Base-by-base conservation (phyloP, 2,329 filamentous ascomycete species). In the Botrytis porri region DNA sequence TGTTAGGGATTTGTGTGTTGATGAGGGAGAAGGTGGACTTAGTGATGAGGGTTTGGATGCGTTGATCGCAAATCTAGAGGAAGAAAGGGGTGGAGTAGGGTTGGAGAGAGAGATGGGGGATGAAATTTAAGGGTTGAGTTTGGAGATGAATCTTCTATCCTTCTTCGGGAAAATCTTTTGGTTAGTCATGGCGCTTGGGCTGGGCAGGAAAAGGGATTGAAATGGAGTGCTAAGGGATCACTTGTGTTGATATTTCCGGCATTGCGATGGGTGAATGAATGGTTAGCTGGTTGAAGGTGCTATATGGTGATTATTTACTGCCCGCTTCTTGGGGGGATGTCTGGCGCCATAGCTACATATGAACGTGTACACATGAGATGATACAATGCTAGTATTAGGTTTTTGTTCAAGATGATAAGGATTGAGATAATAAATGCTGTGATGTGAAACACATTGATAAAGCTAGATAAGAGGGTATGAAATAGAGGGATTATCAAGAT, bases 1-100 rank as follows among this genome's bases (percentile, higher is more conserved):
- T 51, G 70, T 72, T 9, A 76, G 75, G 41, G 77, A 74, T 41
- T 69, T 72, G 84, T 85, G 62, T 90, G 89, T 78, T 81, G 90
- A 69, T 87, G 51, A 43, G 10, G 69, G 69, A 12, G 45, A 64
- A 9, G 60, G 59, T 1, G 69, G 69, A 35, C 89, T 79, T 29
- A 77, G 78, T 72, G 77, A 79, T 70, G 75, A 79, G 60, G 78
- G 77, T 35, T 71, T 79, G 45, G 76, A 79, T 75, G 74, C 71
- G 29, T 63, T 79, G 43, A 74, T 79, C 41, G 75, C 77, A 60
- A 75, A 79, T 66, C 70, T 80, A 39, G 75, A 76, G 63, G 77
- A 78, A 51, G 74, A 63, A n/a, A 70, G 74, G 39, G 70, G 72
- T 5, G 72, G 72, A 12, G 72, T 71, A 32, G 54, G 54, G 14